These are phyloP conservation scores for Phytophthora crassamura DNA, from an alignment of 352 stramenopile genomes.

Conservation along the genomic window DNA sequence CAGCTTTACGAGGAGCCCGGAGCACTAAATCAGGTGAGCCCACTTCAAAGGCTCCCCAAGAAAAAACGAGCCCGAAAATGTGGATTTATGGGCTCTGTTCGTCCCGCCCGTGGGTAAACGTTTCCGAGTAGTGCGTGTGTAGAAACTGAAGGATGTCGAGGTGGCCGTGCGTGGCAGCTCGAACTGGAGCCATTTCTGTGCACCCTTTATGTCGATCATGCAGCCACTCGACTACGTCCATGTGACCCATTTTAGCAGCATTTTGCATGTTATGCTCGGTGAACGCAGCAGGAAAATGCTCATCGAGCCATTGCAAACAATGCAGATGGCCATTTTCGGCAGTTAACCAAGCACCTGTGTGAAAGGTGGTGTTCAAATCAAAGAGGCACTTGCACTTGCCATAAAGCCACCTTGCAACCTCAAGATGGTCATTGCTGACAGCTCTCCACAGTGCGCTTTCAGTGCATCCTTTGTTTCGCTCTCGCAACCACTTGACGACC, in stretches of 20 bases:
- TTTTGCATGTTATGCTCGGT: not conserved
- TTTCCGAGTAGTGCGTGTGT: not conserved
- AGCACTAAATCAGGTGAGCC: not conserved
- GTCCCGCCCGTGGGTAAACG: not conserved
- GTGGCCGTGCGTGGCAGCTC: not conserved
- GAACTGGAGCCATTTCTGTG: not conserved
- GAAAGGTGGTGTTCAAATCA: not conserved
- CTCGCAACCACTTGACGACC: conserved; percentile 8
- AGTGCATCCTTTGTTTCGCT: not conserved
- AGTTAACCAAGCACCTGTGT: not conserved
- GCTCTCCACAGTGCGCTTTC: not conserved
- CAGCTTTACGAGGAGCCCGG: no score
- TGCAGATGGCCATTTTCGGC: not conserved
- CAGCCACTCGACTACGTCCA: conserved; percentile 1
- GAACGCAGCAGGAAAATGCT: not conserved
- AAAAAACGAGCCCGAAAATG: no score
- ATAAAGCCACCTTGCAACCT: not conserved
- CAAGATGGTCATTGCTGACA: conserved; percentile 1
- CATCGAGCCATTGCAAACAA: not conserved
- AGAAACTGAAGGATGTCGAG: conserved; percentile 3
- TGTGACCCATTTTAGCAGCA: not conserved
- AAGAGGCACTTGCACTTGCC: not conserved
- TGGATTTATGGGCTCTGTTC: not conserved
- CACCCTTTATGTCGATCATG: conserved; percentile 3
- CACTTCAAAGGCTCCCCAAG: no score